A percentile compares a stretch with the other conserved stretches of the same genome.
Evolutionary conservation across 805 yeast species (phyloP).

Genomic region (Metschnikowia orientalis): DNA sequence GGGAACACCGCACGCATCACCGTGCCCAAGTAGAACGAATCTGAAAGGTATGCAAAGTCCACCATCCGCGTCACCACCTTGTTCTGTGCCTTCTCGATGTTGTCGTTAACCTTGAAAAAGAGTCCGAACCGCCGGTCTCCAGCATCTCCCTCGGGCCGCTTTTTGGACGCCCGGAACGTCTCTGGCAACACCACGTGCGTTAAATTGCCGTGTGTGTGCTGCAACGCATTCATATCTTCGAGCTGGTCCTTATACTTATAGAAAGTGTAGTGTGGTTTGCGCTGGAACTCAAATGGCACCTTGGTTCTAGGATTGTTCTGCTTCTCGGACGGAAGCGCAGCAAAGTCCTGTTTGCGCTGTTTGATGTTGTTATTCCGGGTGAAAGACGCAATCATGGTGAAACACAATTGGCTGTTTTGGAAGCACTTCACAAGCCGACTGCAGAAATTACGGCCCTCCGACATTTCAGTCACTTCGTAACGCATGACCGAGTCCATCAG

Average conservation of each 20-base stretch:
- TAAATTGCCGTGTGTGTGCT: slow-evolving; percentile 29
- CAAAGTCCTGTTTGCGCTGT: slow-evolving; percentile 9
- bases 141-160: slow-evolving; percentile 15
- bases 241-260: slow-evolving; percentile 17
- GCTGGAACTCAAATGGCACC: slow-evolving; percentile 22
- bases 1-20: slow-evolving; percentile 22
- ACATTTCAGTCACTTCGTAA: slow-evolving; percentile 23
- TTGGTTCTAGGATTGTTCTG: slow-evolving; percentile 12
- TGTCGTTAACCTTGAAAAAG: slow-evolving; percentile 29
- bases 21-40: slow-evolving; percentile 29
- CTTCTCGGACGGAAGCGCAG: slow-evolving; percentile 13
- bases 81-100: slow-evolving; percentile 21
- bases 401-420: slow-evolving; percentile 22
- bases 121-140: slow-evolving; percentile 24
- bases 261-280: slow-evolving; percentile 20
- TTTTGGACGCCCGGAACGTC: slow-evolving; percentile 10
- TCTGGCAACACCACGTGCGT: slow-evolving; percentile 26
- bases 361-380: slow-evolving; percentile 19
- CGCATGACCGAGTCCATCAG: slow-evolving; percentile 19
- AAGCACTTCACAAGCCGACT: slow-evolving; percentile 22
- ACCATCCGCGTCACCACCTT: slow-evolving; percentile 17
- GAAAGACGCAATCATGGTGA: slow-evolving; percentile 21
- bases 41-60: slow-evolving; percentile 26
- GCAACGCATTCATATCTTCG: slow-evolving; percentile 14
- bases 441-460: slow-evolving; percentile 24